Base-by-base conservation (phyloP, 2,329 filamentous ascomycete genomes). In the Monosporascus sp. region DNA sequence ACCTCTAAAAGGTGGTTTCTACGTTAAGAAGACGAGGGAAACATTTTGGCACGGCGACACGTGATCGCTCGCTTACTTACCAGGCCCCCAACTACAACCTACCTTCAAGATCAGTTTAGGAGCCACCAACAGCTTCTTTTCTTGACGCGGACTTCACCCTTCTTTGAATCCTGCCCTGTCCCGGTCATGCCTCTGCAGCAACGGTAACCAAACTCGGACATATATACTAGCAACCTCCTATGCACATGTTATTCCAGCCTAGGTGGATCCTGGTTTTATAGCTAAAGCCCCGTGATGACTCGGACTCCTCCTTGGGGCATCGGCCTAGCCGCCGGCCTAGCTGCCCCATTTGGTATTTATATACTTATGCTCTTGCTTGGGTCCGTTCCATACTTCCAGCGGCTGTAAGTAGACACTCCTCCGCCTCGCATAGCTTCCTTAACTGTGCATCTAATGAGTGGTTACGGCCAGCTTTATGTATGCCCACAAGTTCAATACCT, bases 401-500 rank as follows among this genome's bases (percentile, higher is more conserved):
- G 88, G 73, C 84, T 92, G 91, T 96, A 77, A 72, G 85, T 70
- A 34, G 18, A 68, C 34, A 31, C 14, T 20, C 24, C 8, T 14
- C 20, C 36, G 37, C 22, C 9, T 36, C n/a, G 14, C 24, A 22
- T 7, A 15, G 27, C 24, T 24, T 47, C 36, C 41, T 22, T 5
- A 17, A n/a, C 31, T n/a, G 1, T 27, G 20, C n/a, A 22, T 44
- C 48, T 39, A 54, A 49, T 47, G n/a, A 36, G 27, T 15, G 11
- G 44, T 36, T n/a, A 9, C 22, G 37, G 44, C 25, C 47, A 95
- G 91, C 65, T 85, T 88, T 24, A 70, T 97, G 6, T 99, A 97
- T 68, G 85, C 87, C 27, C 87, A 97, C 70, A 88, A 87, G 56
- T 68, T 96, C 60, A 86, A 90, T 57, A 86, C 85, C 3, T 76